These are phyloP conservation scores for Vigna unguiculata DNA, from an alignment of 306 rosid genomes.

Conservation along the genomic window DNA sequence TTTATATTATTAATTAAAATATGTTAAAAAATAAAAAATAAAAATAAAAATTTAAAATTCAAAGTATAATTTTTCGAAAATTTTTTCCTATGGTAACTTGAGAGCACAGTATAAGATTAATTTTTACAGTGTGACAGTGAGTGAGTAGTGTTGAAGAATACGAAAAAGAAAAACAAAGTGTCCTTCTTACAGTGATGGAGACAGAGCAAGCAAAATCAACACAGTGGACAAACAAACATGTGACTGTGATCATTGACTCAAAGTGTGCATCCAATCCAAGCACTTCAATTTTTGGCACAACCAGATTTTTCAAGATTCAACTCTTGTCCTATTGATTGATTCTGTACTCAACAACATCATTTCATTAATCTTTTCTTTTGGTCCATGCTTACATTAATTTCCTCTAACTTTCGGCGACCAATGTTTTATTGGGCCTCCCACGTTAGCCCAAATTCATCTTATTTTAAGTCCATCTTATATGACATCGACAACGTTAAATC, in stretches of 20 bases:
- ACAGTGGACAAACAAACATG: slow-evolving; percentile 18
- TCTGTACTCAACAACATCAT: slow-evolving; percentile 25
- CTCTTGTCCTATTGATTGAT: slow-evolving; percentile 21
- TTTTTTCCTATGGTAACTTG: too few species aligned
- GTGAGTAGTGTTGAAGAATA: background rate
- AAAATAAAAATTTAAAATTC: too few species aligned
- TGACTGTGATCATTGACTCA: slow-evolving; percentile 25
- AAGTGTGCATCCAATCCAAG: slow-evolving; percentile 25
- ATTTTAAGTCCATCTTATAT: background rate
- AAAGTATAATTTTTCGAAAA: too few species aligned
- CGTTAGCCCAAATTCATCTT: slow-evolving; percentile 12
- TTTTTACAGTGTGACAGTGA: background rate
- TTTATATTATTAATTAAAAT: too few species aligned
- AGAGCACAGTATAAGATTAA: background rate
- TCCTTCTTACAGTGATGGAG: slow-evolving; percentile 11
- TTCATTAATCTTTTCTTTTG: background rate
- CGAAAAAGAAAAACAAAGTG: background rate
- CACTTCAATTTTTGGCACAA: slow-evolving; percentile 27
- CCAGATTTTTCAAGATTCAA: slow-evolving; percentile 21
- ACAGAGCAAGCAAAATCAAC: slow-evolving; percentile 25
- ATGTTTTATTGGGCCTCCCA: slow-evolving; percentile 4
- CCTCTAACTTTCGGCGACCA: background rate
- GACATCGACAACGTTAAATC: slow-evolving; percentile 1
- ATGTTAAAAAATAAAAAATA: too few species aligned
- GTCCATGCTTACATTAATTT: slow-evolving; percentile 13